Evolutionary conservation across 495 filamentous ascomycete genomes (phyloP), one percentile per base, ranked within the genome.

Genomic region (Hypoxylon trugodes): DNA sequence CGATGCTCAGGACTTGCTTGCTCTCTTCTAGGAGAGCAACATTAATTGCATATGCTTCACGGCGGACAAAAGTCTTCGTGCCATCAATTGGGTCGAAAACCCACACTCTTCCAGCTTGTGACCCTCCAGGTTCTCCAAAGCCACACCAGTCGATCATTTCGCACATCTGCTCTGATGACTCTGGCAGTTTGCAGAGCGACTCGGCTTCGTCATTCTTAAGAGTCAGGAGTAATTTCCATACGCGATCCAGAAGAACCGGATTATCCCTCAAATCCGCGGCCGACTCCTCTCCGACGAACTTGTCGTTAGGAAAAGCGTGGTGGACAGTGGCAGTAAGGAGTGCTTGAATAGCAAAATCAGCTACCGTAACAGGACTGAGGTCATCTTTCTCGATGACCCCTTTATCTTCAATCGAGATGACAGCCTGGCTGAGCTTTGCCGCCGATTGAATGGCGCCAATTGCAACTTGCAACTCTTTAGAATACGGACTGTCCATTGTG

Each of bases 1-100:
- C 87, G 2, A 76, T 69, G 26, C 73, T 71, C 22, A 81, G 60
- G 3, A 76, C 47, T 56, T 82, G 77, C 9, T 58, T 61, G 13
- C 73, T 72, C 2, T 56, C 73, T 18, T 72, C 62, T 1, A 82
- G 38, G 4, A 81, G 73, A 15, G 77, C 78, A 4, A 81, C 65
- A 46, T 82, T 82, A 52, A 82, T 77, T 22, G 76, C 80, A 55
- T 89, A 91, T 61, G 89, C 86, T 65, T 87, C 75, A 30, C 83
- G 82, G 6, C 72, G 72, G 10, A 91, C 81, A 50, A 87, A 91
- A 2, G 85, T 87, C 32, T 82, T 83, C 0, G 89, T 91, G 19
- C 89, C 89, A 58, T 91, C 89, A 40, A 91, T 88, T 0, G 89
- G 89, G 67, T 91, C 89, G 28, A 91, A 81, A 2, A 89, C 84